Evolutionary conservation across 352 stramenopile species (phyloP).

Genomic region (Pythium oligandrum): DNA sequence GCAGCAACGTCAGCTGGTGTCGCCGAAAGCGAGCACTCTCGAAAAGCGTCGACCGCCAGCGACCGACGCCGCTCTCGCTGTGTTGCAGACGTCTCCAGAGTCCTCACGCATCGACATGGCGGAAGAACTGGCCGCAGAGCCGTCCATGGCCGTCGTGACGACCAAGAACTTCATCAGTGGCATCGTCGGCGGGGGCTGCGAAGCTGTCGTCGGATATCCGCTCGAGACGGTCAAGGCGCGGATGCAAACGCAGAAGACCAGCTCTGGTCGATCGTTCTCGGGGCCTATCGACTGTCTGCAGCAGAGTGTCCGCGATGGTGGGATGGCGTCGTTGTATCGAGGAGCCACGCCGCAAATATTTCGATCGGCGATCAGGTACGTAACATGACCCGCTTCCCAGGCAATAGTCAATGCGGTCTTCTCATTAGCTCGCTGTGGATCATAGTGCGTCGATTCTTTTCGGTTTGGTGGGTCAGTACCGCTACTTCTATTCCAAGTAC

Average conservation of each 20-base stretch:
- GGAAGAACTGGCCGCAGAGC: conserved; percentile 3
- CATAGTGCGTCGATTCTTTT: conserved; percentile 33
- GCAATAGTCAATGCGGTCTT: no score
- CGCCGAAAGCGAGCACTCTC: no score
- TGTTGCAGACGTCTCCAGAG: no score
- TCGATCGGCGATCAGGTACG: conserved; percentile 35
- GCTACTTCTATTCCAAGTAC: conserved; percentile 35
- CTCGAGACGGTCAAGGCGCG: conserved; percentile 42
- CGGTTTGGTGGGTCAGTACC: conserved; percentile 44
- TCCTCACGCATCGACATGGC: no score
- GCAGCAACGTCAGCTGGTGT: no score
- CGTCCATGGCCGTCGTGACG: conserved; percentile 25
- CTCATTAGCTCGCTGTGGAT: no score
- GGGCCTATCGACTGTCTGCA: conserved; percentile 25
- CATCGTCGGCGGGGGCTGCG: conserved; percentile 32
- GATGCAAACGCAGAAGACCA: conserved; percentile 31
- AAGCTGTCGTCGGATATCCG: conserved; percentile 35
- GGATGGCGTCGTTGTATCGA: conserved; percentile 33
- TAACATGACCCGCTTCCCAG: not conserved
- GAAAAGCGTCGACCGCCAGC: no score
- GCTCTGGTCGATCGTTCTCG: conserved; percentile 1
- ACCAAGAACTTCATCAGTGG: conserved; percentile 38
- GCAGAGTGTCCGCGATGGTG: conserved; percentile 29
- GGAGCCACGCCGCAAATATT: conserved; percentile 37
- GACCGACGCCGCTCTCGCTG: no score